Base-by-base conservation (phyloP, 768 basidiomycete species). In the Suillus cothurnatus region DNA sequence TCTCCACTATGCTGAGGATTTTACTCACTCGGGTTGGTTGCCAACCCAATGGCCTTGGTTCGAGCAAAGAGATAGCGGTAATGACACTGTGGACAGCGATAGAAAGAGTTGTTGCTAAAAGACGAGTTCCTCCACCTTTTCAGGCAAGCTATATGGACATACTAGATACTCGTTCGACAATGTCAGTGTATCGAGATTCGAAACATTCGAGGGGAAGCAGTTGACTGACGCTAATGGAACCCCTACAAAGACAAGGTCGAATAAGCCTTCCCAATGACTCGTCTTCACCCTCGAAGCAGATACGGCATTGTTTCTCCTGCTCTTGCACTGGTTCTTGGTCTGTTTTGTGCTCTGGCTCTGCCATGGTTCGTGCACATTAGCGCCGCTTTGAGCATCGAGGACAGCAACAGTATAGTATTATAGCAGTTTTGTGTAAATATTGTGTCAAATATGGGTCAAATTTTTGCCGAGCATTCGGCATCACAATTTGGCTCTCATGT, bases 111-210 rank as follows among this genome's bases (percentile, higher is more conserved):
- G 47, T 82, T 76, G n/a, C 86, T 86, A 34, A 79, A 67, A 21
- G 92, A 88, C 0, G 82, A 80, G 45, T 82, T 87, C 64, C 93
- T 82, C 93, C 93, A 94, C 61, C 78, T 82, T 67, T 92, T 87
- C 6, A 94, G 82, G 71, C 92, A 94, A 70, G 86, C 85, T 59
- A 94, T 82, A 77, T 94, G 93, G 39, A 94, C 92, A 73, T 88
- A 87, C 92, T 93, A 70, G 53, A 36, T 61, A 53, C 61, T 68
- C 67, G 62, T 69, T 76, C 50, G 73, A 64, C 38, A 21, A 66
- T 66, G 53, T 58, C 66, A 69, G 61, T 50, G 52, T 53, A 45
- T 61, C 43, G 47, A 32, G 26, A 66, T 57, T 26, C 36, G 43
- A 19, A 53, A 5, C 6, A 57, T 53, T 61, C 28, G 34, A 45